A percentile compares a stretch with the other conserved stretches of the same genome.
Evolutionary conservation across 1,284 basidiomycete genomes (phyloP).

Genomic region (Acaromyces ingoldii): DNA sequence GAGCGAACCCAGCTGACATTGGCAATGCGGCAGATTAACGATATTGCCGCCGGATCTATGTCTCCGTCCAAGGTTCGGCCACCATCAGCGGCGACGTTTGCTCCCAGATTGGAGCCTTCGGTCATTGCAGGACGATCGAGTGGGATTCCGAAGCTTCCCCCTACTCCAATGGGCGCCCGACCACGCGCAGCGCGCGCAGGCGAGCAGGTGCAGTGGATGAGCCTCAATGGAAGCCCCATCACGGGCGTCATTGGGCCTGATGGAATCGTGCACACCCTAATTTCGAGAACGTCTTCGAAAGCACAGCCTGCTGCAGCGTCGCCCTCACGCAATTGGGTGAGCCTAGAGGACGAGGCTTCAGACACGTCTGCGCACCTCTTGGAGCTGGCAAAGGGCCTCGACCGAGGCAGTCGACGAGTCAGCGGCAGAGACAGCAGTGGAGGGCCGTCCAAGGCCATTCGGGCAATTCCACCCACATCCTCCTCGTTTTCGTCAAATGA

Average conservation of each 20-base stretch:
- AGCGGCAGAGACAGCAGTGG: not conserved
- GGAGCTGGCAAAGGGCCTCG: not conserved
- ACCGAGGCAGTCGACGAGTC: not conserved
- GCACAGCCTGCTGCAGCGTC: not conserved
- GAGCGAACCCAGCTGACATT: not conserved
- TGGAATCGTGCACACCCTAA: constrained; percentile 17
- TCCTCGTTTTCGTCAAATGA: not conserved
- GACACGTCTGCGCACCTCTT: not conserved
- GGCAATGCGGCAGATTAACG: not conserved
- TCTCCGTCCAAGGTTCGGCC: not conserved
- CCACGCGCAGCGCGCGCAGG: constrained; percentile 26
- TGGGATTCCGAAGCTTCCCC: constrained; percentile 6
- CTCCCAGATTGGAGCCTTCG: constrained; percentile 13
- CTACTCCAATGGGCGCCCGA: constrained; percentile 14
- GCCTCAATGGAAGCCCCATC: constrained; percentile 34
- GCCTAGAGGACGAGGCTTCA: not conserved
- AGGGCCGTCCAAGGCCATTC: not conserved
- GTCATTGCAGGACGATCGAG: not conserved
- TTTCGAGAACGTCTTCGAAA: not conserved
- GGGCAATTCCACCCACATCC: not conserved
- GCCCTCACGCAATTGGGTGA: not conserved
- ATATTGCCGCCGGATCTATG: not conserved
- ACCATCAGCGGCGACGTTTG: constrained; percentile 14
- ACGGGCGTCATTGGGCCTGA: constrained; percentile 30
- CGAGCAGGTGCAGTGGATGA: constrained; percentile 25